phyloP scores from a whole-genome alignment of 2,329 filamentous ascomycete genomes.

The Fusarium sacchari region DNA sequence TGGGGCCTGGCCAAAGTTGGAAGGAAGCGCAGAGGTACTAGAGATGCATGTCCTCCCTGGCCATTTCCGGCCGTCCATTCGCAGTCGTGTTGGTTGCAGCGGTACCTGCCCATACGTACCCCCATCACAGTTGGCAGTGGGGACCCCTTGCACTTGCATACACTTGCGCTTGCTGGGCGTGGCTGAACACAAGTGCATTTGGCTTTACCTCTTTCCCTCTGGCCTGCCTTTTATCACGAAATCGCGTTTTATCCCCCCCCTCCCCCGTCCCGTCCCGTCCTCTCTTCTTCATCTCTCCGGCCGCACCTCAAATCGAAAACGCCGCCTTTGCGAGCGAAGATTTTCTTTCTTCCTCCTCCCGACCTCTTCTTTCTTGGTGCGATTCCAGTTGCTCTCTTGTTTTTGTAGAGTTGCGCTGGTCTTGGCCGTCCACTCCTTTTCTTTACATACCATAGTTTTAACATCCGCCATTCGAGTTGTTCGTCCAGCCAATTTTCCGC shows the following conservation, averaged over 20 bases:
- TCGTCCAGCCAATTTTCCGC: slow-evolving; percentile 40
- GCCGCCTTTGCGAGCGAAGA: slow-evolving; percentile 44
- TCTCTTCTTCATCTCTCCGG: slow-evolving; percentile 41
- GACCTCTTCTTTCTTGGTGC: slow-evolving; percentile 55
- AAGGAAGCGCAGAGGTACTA: slow-evolving; percentile 32
- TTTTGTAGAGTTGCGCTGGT: slow-evolving; percentile 63
- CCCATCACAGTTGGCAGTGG: slow-evolving; percentile 30
- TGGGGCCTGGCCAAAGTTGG: slow-evolving; percentile 28
- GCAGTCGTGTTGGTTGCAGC: slow-evolving; percentile 28
- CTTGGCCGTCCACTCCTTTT: slow-evolving; percentile 69
- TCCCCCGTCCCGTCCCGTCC: slow-evolving; percentile 40
- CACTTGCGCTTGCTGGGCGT: slow-evolving; percentile 31
- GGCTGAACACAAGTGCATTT: slow-evolving; percentile 44
- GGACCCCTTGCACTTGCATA: slow-evolving; percentile 38
- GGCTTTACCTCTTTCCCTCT: slow-evolving; percentile 37
- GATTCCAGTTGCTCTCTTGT: slow-evolving; percentile 65
- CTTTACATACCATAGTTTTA: slow-evolving; percentile 42
- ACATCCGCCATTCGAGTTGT: slow-evolving; percentile 31
- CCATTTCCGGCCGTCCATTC: slow-evolving; percentile 30
- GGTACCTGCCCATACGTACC: slow-evolving; percentile 30
- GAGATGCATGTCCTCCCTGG: slow-evolving; percentile 32
- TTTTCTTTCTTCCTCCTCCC: slow-evolving; percentile 41
- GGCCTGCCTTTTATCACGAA: slow-evolving; percentile 41
- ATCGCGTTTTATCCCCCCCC: slow-evolving; percentile 40
- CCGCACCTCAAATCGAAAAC: slow-evolving; percentile 34